These are phyloP conservation scores for Amylostereum areolatum DNA, from an alignment of 1,284 basidiomycete genomes.

Conservation along the genomic window DNA sequence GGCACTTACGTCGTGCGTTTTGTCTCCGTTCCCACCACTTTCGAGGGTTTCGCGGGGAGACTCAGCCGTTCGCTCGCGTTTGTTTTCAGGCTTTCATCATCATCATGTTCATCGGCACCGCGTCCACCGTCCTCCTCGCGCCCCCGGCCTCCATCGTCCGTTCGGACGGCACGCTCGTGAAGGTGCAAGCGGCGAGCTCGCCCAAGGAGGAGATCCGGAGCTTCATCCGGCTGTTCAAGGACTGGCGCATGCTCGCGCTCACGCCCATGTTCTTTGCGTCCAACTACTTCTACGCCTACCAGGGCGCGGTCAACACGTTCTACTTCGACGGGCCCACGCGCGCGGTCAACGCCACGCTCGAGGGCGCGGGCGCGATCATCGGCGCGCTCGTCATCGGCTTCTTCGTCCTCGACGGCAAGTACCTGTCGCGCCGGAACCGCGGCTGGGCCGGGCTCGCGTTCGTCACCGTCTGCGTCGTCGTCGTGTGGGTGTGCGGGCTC, in stretches of 20 bases:
- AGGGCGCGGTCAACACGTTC: conserved; percentile 30
- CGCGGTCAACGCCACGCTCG: conserved; percentile 34
- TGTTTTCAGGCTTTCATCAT: conserved; percentile 30
- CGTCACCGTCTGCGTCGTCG: conserved; percentile 26
- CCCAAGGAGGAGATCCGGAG: conserved; percentile 28
- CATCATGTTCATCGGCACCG: conserved; percentile 34
- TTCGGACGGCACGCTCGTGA: conserved; percentile 32
- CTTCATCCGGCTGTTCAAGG: conserved; percentile 29
- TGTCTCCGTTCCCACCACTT: too few relatives aligned
- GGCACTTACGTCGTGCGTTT: conserved; percentile 32
- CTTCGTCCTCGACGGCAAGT: conserved; percentile 30
- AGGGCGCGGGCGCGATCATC: conserved; percentile 34
- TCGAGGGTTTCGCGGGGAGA: not conserved
- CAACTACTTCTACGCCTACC: conserved; percentile 38
- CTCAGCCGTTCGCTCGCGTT: not conserved
- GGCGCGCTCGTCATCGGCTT: conserved; percentile 37
- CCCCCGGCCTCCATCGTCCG: conserved; percentile 34
- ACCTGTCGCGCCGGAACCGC: conserved; percentile 28
- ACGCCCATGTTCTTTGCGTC: conserved; percentile 37
- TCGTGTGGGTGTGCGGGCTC: conserved; percentile 31
- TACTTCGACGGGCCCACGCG: conserved; percentile 35
- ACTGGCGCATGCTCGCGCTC: conserved; percentile 33
- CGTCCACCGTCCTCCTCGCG: conserved; percentile 30
- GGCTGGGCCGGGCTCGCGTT: conserved; percentile 34
- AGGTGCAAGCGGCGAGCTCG: conserved; percentile 26